Evolutionary conservation across 176 grass and related monocot genomes (phyloP).

Genomic region (Metroxylon sagu): DNA sequence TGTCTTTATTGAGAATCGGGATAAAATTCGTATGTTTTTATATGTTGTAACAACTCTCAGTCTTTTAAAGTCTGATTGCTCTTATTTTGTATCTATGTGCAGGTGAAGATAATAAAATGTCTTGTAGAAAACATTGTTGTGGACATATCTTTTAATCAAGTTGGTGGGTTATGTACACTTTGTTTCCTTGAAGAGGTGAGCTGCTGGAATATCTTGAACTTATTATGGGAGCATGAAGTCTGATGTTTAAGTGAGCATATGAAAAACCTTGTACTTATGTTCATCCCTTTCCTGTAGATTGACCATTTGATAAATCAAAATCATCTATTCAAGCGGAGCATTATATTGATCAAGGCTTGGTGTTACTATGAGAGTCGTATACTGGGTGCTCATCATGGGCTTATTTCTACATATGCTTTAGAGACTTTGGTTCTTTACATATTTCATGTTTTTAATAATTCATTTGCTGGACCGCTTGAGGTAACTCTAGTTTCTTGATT

Average conservation of each 20-base stretch:
- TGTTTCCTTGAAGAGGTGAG: conserved; percentile 93
- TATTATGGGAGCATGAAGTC: neutral
- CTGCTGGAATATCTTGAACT: neutral
- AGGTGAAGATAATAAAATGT: conserved; percentile 98
- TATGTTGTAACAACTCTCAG: too few species aligned
- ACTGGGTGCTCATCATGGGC: conserved; percentile 97
- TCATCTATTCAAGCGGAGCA: conserved; percentile 95
- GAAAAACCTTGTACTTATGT: conserved; percentile 26
- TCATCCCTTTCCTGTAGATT: conserved; percentile 40
- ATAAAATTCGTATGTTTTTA: too few species aligned
- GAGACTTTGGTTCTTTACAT: conserved; percentile 97
- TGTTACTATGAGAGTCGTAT: conserved; percentile 97
- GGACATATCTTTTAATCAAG: conserved; percentile 96
- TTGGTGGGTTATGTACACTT: conserved; percentile 91
- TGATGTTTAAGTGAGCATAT: conserved; percentile 10
- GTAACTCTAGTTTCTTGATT: conserved; percentile 32
- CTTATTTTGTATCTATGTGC: conserved; percentile 15
- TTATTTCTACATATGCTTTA: conserved; percentile 97
- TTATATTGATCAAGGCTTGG: conserved; percentile 96
- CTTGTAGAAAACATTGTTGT: conserved; percentile 97
- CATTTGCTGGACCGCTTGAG: conserved; percentile 87
- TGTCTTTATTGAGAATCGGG: too few species aligned
- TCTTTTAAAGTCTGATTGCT: too few species aligned
- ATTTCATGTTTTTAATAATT: conserved; percentile 91
- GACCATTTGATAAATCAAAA: conserved; percentile 57